A percentile compares a stretch with the other conserved stretches of the same genome.
Evolutionary conservation across 1,139 yeast species (phyloP).

Genomic region (Wickerhamomyces sp.): DNA sequence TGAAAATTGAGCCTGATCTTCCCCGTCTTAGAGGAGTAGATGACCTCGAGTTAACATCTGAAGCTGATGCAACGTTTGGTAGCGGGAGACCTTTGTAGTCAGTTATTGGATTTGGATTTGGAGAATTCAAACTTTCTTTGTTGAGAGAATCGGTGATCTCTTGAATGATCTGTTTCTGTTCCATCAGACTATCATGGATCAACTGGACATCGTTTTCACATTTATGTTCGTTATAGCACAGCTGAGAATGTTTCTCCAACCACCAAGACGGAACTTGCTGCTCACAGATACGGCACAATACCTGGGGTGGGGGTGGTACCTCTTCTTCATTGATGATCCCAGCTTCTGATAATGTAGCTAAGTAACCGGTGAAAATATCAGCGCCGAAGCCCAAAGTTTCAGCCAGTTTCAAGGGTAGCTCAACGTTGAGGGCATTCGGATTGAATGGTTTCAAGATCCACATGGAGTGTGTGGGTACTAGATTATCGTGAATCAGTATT

Average conservation of each 20-base stretch:
- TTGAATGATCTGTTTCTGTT: slow-evolving; percentile 55
- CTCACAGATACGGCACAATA: slow-evolving; percentile 90
- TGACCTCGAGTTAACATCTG: slow-evolving; percentile 20
- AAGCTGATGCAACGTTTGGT: slow-evolving; percentile 29
- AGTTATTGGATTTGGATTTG: slow-evolving; percentile 12
- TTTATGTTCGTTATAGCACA: slow-evolving; percentile 82
- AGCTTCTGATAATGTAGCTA: slow-evolving; percentile 55
- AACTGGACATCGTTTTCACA: slow-evolving; percentile 74
- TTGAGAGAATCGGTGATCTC: slow-evolving; percentile 16
- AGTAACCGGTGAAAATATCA: slow-evolving; percentile 72
- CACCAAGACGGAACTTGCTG: slow-evolving; percentile 94
- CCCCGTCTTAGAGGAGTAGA: slow-evolving; percentile 20
- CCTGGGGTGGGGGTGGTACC: slow-evolving; percentile 72
- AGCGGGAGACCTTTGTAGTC: slow-evolving; percentile 63
- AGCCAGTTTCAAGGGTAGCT: slow-evolving; percentile 61
- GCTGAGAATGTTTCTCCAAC: slow-evolving; percentile 85
- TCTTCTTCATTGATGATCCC: slow-evolving; percentile 58
- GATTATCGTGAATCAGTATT: slow-evolving; percentile 69
- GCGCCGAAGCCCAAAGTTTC: slow-evolving; percentile 86
- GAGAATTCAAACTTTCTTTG: slow-evolving; percentile 9
- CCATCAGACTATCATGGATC: slow-evolving; percentile 72
- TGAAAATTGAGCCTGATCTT: slow-evolving; percentile 29
- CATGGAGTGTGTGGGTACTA: slow-evolving; percentile 76
- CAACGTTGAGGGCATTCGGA: slow-evolving; percentile 54
- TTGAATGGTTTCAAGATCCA: slow-evolving; percentile 86